Evolutionary conservation across 2,329 filamentous ascomycete genomes (phyloP), one percentile per base, ranked within the genome.

Genomic region (Neoascochyta sp.): DNA sequence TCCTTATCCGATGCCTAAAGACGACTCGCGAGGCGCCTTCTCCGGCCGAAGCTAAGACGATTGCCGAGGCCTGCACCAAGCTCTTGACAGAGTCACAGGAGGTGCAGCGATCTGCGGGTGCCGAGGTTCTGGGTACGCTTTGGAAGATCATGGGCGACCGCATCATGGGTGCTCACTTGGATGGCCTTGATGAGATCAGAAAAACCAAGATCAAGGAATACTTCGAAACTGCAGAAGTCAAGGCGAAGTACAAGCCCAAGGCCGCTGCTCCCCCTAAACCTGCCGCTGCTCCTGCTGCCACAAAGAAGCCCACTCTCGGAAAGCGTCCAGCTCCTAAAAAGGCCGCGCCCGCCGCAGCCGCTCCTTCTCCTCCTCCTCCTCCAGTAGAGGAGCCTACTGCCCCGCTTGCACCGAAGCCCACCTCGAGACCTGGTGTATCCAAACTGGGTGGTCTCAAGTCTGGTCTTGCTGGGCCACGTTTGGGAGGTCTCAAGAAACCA

Each of bases 81-180:
- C 70, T 96, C 6, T 72, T 98, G 10, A 82, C 89, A 0, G 92
- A 98, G 59, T 90, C 86, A 0, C 89, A 81, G 47, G 89, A 93
- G 50, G 81, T 76, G 3, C 78, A 94, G 36, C 80, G 92, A 64
- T 83, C 90, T 27, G 88, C 87, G 16, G 92, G 89, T 60, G 89
- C 89, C 9, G 92, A 98, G 62, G 81, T 92, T 18, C 70, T 98
- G 3, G 92, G 93, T 43, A 95, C 89, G 0, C 65, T 98, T 27
- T 96, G 95, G 92, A 98, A 96, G 68, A 96, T 98, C 32, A 86
- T 96, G 68, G 90, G 92, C 22, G 93, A 98, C 63, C 80, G 92
- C 34, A 86, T 86, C 29, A 98, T 98, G 92, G 87, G 84, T 23
- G 83, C 86, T 7, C 85, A 94, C 59, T 68, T 98, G 10, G 90